Evolutionary conservation across 805 yeast species (phyloP).

Genomic region (Saccharomycodes ludwigii): DNA sequence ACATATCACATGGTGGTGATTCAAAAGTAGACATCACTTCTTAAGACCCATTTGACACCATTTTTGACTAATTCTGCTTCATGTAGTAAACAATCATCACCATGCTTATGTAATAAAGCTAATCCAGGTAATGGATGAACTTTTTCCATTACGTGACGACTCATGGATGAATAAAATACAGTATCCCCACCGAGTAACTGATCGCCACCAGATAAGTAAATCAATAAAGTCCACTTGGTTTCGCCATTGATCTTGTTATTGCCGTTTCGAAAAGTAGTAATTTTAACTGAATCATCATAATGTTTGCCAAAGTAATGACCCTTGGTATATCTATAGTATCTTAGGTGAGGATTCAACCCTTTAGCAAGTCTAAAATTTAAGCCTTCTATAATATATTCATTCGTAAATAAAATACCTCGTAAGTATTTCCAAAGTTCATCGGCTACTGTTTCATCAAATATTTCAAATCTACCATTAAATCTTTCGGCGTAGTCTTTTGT

Average conservation of each 20-base stretch:
- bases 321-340: conserved; percentile 40
- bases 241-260: conserved; percentile 24
- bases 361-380: conserved; percentile 27
- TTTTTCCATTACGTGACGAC: conserved; percentile 16
- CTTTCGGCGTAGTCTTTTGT: conserved; percentile 42
- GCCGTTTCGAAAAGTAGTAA: too few species aligned
- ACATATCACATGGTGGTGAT: not conserved
- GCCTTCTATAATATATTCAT: conserved; percentile 20
- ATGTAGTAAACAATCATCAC: conserved; percentile 49
- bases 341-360: conserved; percentile 42
- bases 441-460: conserved; percentile 24
- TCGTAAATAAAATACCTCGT: conserved; percentile 17
- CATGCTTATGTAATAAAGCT: conserved; percentile 54
- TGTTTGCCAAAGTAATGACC: conserved; percentile 53
- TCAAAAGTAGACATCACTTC: conserved; percentile 41
- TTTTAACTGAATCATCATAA: conserved; percentile 43
- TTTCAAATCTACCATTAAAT: conserved; percentile 37
- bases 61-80: conserved; percentile 39
- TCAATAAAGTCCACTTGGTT: conserved; percentile 48
- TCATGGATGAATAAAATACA: conserved; percentile 29
- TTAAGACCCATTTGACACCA: conserved; percentile 51
- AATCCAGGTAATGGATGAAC: conserved; percentile 41
- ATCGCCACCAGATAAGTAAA: conserved; percentile 45
- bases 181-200: conserved; percentile 52
- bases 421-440: conserved; percentile 36